Conservation (phyloP, 108 stramenopile genomes). For the Discostella stelligeroides region DNA sequence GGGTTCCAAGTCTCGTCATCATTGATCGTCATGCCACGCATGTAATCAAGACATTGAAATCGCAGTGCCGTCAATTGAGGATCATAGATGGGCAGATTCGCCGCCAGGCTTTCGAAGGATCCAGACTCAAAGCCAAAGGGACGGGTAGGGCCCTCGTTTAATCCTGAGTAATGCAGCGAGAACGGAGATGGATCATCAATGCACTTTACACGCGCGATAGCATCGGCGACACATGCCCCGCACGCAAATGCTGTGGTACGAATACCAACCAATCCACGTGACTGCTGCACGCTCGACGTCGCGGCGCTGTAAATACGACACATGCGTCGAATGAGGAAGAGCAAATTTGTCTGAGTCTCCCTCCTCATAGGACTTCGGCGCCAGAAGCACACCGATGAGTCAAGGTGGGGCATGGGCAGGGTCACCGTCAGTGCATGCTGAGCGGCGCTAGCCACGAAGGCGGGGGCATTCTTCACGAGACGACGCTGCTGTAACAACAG, state of each 20-base stretch:
- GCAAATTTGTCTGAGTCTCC: slow-evolving; percentile 88
- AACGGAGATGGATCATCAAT: slow-evolving; percentile 94
- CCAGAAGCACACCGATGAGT: slow-evolving; percentile 94
- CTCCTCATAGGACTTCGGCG: slow-evolving; percentile 87
- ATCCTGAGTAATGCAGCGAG: slow-evolving; percentile 95
- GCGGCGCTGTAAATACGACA: slow-evolving; percentile 87
- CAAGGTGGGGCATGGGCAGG: slow-evolving; percentile 91
- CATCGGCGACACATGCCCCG: slow-evolving; percentile 95
- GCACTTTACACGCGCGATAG: slow-evolving; percentile 91
- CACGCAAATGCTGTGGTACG: slow-evolving; percentile 95
- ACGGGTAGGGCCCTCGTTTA: slow-evolving; percentile 93
- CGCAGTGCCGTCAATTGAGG: slow-evolving; percentile 85
- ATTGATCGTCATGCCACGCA: slow-evolving; percentile 75
- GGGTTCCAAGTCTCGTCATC: slow-evolving; percentile 71
- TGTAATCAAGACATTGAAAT: slow-evolving; percentile 95
- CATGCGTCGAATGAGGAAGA: slow-evolving; percentile 87
- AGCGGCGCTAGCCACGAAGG: slow-evolving; percentile 93
- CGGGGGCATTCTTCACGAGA: slow-evolving; percentile 95
- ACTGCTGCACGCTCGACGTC: slow-evolving; percentile 92
- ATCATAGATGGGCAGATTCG: slow-evolving; percentile 93
- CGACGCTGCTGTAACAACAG: slow-evolving; percentile 94
- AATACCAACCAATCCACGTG: slow-evolving; percentile 95
- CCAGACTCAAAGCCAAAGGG: slow-evolving; percentile 97
- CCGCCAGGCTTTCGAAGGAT: slow-evolving; percentile 91
- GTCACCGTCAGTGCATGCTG: slow-evolving; percentile 94